Conservation (phyloP, 2,329 filamentous ascomycete species). For the Ophiostoma novo-ulmi region DNA sequence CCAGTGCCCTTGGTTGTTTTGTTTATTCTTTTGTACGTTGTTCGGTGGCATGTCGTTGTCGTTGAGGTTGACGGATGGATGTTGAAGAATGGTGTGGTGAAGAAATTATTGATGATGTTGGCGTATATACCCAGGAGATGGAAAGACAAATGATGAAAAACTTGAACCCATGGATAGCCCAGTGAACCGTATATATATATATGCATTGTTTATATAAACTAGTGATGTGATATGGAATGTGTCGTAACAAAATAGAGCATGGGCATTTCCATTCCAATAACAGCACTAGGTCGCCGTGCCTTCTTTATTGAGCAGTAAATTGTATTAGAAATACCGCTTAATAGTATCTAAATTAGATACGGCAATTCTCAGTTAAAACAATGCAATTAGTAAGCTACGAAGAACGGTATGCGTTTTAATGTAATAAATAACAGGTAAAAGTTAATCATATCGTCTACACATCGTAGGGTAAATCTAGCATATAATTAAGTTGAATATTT, state of each 20-base stretch:
- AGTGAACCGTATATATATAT: background rate
- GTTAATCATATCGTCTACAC: too few relatives aligned
- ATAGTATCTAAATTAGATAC: background rate
- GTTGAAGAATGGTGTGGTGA: constrained; percentile 2
- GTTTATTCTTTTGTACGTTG: background rate
- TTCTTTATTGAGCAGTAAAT: background rate
- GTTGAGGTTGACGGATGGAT: background rate
- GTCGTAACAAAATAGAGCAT: background rate
- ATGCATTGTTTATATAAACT: background rate
- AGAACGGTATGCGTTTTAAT: too few relatives aligned
- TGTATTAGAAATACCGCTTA: too few relatives aligned
- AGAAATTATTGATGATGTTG: background rate
- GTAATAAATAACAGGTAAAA: too few relatives aligned
- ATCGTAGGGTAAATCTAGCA: too few relatives aligned
- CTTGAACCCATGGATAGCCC: background rate
- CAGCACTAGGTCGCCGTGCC: background rate
- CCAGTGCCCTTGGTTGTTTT: background rate
- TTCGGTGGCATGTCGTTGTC: background rate
- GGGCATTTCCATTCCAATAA: background rate
- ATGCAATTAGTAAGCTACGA: too few relatives aligned
- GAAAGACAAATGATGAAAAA: background rate
- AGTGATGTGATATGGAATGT: background rate
- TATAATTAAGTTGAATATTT: too few relatives aligned
- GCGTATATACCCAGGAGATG: background rate
- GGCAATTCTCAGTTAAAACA: too few relatives aligned